Evolutionary conservation across 768 basidiomycete genomes (phyloP), one percentile per base, ranked within the genome.

Genomic region (Mycena maculata): DNA sequence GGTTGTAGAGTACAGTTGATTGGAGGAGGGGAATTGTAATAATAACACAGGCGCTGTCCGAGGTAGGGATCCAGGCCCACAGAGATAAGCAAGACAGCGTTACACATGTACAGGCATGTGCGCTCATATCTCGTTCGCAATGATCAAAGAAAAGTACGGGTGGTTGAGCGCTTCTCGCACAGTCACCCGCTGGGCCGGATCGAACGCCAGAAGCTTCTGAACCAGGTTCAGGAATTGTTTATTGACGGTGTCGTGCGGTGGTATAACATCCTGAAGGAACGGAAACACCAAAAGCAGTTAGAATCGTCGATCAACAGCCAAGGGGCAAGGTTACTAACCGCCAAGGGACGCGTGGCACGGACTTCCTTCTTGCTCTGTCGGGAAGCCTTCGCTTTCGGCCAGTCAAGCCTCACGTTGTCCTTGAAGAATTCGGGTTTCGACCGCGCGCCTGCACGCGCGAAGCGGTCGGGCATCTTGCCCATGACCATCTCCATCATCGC

Each of bases 401-500:
- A 99, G 77, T 96, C 95, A 44, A 99, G 87, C 74, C 90, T 92
- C 69, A 84, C 79, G 31, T 88, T 90, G 23, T 93, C 92, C 76
- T 93, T 95, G 85, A 99, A 98, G 78, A 93, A 98, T 75, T 99
- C 96, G 10, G 95, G 90, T 74, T 96, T 96, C 54, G 90, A 88
- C 50, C 92, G 86, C 11, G 90, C 88, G 20, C 91, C 92, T 47
- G 86, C 84, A 45, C 91, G 86, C 41, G 89, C 88, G 75, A 97
- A 95, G 7, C 91, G 89, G 55, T 92, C 90, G 0, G 96, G 94
- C 92, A 99, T 96, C 82, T 93, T 94, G 64, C 97, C 97, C 93
- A 99, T 98, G 41, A 99, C 98, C 77, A 93, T 91, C 77, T 99
- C 96, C 98, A 99, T 99, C 98, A 99, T 99, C 42, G 97, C 98